A percentile compares a stretch with the other conserved stretches of the same genome.
Conservation (phyloP, 1,284 basidiomycete species). For the Neolentinus lepideus region DNA sequence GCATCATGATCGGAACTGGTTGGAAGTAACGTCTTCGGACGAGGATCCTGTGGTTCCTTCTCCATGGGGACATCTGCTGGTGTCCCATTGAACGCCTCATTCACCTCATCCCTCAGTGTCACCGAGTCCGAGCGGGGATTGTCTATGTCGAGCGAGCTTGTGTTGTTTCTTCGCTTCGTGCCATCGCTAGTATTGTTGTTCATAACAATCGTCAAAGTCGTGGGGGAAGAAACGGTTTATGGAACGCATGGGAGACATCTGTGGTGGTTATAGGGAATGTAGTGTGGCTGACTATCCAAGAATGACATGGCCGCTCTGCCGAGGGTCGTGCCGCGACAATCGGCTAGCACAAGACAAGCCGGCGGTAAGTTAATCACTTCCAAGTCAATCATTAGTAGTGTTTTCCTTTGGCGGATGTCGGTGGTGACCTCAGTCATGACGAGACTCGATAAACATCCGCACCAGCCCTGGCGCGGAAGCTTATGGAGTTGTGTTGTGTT, state of each 20-base stretch:
- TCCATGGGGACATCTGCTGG: background rate
- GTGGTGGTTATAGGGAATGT: background rate
- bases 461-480: too few species aligned
- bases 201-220: background rate
- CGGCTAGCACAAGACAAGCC: background rate
- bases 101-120: slow-evolving; percentile 1
- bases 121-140: background rate
- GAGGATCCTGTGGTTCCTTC: background rate
- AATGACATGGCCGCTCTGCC: background rate
- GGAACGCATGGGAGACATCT: background rate
- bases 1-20: background rate
- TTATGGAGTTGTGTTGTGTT: too few species aligned
- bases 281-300: background rate
- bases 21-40: background rate
- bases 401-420: background rate
- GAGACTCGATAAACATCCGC: background rate
- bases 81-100: background rate
- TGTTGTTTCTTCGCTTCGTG: background rate
- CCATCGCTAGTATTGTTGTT: background rate
- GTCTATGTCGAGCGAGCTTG: background rate
- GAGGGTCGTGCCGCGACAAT: background rate
- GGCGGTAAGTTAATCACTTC: background rate
- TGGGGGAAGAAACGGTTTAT: background rate
- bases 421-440: background rate
- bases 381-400: too few species aligned